Evolutionary conservation across 805 yeast species (phyloP), one percentile per base, ranked within the genome.

Genomic region (Zygosaccharomyces bisporus): DNA sequence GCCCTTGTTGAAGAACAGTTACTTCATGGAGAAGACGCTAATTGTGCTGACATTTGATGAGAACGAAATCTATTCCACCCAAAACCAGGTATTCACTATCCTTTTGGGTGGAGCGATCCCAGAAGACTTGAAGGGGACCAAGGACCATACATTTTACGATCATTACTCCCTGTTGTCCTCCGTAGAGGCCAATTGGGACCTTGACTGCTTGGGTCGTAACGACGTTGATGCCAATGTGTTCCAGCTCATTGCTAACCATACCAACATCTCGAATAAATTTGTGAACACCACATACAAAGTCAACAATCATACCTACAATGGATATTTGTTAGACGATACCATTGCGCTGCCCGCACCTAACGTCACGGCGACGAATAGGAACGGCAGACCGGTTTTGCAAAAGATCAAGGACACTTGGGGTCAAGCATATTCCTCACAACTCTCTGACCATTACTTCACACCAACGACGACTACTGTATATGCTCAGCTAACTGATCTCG

Each of bases 101-200:
- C 61, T 76, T 44, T 66, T 76, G 31, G 79, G 80, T 51, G 77
- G 76, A 51, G 73, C 57, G 25, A 57, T 76, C 47, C 71, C 73
- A 46, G 69, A 69, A 32, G 51, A 55, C 4, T 55, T 63, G 48
- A 59, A 63, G 50, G 77, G 76, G 50, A 72, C 76, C 41, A 54
- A 61, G 9, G 80, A 76, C 54, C 51, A 53, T 47, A 75, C 75
- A 34, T 75, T 64, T 68, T 76, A 76, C 63, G 70, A 73, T 60
- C 80, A 76, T 59, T 76, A 74, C 68, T 70, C 79, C 27, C 70
- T 71, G 56, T 50, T 75, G 39, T 65, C 80, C n/a, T 55, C 79
- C 29, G 68, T 72, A 38, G 69, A 72, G 63, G 76, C 72, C 44
- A 75, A 75, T 71, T 76, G 72, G 75, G 71, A 66, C 46, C 69